These are phyloP conservation scores for Fusarium sp. DNA, from an alignment of 2,329 filamentous ascomycete species.

Conservation along the genomic window DNA sequence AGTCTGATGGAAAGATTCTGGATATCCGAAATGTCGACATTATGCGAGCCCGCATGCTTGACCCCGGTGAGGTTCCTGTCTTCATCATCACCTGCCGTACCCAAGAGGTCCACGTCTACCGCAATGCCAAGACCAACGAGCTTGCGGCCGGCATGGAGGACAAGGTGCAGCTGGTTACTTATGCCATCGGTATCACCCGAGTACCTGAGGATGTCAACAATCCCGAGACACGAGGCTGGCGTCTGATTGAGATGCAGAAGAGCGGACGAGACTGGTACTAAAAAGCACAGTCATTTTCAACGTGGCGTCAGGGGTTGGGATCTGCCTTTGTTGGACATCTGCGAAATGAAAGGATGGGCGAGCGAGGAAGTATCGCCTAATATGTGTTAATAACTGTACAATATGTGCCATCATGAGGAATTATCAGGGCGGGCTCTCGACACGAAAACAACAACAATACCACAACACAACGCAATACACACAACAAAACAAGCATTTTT, in stretches of 20 bases:
- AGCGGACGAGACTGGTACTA: slow-evolving; percentile 88
- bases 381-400: slow-evolving; percentile 55
- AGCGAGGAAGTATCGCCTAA: slow-evolving; percentile 34
- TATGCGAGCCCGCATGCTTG: slow-evolving; percentile 82
- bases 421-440: slow-evolving; percentile 45
- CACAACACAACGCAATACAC: slow-evolving; percentile 20
- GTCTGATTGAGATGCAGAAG: slow-evolving; percentile 98
- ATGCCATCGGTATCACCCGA: slow-evolving; percentile 95
- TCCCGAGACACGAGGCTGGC: slow-evolving; percentile 96
- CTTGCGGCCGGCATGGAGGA: slow-evolving; percentile 98
- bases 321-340: slow-evolving; percentile 44
- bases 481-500: slow-evolving; percentile 39
- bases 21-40: slow-evolving; percentile 97
- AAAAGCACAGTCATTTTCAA: slow-evolving; percentile 43
- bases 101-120: slow-evolving; percentile 97
- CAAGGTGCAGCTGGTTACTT: slow-evolving; percentile 97
- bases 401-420: slow-evolving; percentile 52
- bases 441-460: slow-evolving; percentile 41
- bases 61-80: slow-evolving; percentile 90
- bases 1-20: slow-evolving; percentile 93
- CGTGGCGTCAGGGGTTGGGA: slow-evolving; percentile 45
- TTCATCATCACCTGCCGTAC: slow-evolving; percentile 98
- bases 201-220: slow-evolving; percentile 97
- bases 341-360: slow-evolving; percentile 38
- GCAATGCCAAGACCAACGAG: slow-evolving; percentile 89